Conservation (phyloP, 176 grass and related monocot species). For the Ampelocalamus luodianensis region DNA sequence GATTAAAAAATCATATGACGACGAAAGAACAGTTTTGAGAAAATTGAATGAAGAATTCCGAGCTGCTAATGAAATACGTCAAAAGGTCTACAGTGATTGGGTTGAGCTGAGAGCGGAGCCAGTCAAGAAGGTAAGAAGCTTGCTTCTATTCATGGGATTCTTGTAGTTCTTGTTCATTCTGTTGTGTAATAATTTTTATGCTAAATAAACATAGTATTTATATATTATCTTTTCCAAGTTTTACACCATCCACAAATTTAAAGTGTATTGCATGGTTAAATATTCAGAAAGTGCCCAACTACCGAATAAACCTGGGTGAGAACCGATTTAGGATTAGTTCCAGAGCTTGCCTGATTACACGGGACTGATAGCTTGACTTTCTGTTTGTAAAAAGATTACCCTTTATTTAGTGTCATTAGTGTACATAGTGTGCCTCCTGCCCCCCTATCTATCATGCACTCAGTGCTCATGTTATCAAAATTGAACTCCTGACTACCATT, state of each 20-base stretch:
- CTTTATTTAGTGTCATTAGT: background rate
- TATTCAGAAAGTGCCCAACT: conserved; percentile 9
- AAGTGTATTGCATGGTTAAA: conserved; percentile 23
- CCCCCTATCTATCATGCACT: background rate
- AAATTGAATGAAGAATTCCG: conserved; percentile 63
- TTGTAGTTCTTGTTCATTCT: conserved; percentile 35
- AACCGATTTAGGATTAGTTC: conserved; percentile 18
- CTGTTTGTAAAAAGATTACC: background rate
- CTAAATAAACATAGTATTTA: conserved; percentile 21
- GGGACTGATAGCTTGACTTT: background rate
- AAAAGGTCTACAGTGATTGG: conserved; percentile 72
- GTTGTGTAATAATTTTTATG: conserved; percentile 9
- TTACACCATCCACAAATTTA: conserved; percentile 7
- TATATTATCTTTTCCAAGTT: conserved; percentile 3
- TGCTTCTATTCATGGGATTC: conserved; percentile 21
- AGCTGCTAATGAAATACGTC: conserved; percentile 72
- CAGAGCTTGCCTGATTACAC: conserved; percentile 4
- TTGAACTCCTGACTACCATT: background rate
- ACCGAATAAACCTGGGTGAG: background rate
- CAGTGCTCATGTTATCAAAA: background rate
- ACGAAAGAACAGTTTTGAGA: conserved; percentile 48
- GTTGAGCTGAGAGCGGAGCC: conserved; percentile 61
- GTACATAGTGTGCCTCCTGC: background rate
- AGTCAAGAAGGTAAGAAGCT: conserved; percentile 61
- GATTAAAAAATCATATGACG: conserved; percentile 63